A percentile compares a stretch with the other conserved stretches of the same genome.
Evolutionary conservation across 1,284 basidiomycete species (phyloP).

Genomic region (Ceratorhiza oryzae-sativae): DNA sequence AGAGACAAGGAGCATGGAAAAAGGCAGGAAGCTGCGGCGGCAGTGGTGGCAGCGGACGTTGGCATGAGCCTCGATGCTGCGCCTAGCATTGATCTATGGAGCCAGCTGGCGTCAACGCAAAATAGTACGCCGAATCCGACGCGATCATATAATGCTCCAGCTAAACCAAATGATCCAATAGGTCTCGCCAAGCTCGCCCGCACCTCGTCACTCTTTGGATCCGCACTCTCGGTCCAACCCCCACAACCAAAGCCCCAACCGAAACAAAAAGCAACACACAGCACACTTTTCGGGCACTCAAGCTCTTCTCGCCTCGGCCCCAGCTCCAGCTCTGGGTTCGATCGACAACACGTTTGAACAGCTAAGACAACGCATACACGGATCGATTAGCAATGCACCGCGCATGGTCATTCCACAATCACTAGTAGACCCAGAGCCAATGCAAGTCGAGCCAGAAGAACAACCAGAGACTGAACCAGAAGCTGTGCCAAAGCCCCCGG

Average conservation of each 20-base stretch:
- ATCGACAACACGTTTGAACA: constrained; percentile 14
- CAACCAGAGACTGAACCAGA: constrained; percentile 52
- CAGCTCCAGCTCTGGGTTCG: not conserved
- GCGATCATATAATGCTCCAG: not conserved
- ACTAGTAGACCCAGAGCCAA: constrained; percentile 74
- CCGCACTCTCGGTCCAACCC: not conserved
- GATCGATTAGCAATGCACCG: constrained; percentile 29
- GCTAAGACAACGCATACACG: constrained; percentile 27
- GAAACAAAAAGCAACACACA: constrained; percentile 29
- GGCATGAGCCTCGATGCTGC: not conserved
- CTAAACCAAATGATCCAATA: not conserved
- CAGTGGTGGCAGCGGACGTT: not conserved
- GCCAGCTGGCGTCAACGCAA: not conserved
- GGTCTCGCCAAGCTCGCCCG: not conserved
- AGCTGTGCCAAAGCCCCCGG: constrained; percentile 1
- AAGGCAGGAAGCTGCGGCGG: not conserved
- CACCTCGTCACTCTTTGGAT: constrained; percentile 32
- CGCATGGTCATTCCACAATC: not conserved
- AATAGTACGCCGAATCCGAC: not conserved
- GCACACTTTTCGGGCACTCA: constrained; percentile 16
- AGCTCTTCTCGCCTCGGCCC: not conserved
- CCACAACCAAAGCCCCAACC: not conserved
- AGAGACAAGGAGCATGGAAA: not conserved
- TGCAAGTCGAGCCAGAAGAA: constrained; percentile 62
- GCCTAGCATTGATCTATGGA: constrained; percentile 14